These are phyloP conservation scores for Coemansia furcata DNA, from an alignment of 192 early-diverging fungal species.

Conservation along the genomic window DNA sequence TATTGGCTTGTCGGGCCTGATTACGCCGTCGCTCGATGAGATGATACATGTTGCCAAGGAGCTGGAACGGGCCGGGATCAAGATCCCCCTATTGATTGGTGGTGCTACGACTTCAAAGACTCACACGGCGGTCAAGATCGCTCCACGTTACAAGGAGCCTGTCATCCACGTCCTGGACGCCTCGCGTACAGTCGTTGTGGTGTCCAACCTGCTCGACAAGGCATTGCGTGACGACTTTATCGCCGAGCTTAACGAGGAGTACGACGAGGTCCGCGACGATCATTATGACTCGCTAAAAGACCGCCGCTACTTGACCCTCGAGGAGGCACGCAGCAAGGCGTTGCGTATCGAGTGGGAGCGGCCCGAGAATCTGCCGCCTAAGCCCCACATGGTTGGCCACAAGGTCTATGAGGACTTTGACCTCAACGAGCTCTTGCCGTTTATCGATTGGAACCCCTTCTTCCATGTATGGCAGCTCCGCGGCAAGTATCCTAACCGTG, in stretches of 20 bases:
- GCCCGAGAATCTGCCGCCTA: slow-evolving; percentile 62
- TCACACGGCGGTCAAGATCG: slow-evolving; percentile 96
- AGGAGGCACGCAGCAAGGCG: slow-evolving; percentile 64
- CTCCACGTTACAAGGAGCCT: slow-evolving; percentile 78
- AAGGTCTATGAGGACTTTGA: slow-evolving; percentile 75
- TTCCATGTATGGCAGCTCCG: slow-evolving; percentile 98
- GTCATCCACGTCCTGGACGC: slow-evolving; percentile 90
- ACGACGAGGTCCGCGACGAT: slow-evolving; percentile 90
- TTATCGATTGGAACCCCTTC: slow-evolving; percentile 98
- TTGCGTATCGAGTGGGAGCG: slow-evolving; percentile 70
- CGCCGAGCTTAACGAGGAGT: slow-evolving; percentile 87
- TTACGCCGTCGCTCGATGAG: slow-evolving; percentile 94
- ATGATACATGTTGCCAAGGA: slow-evolving; percentile 97
- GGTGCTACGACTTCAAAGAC: slow-evolving; percentile 96
- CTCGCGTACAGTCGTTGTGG: slow-evolving; percentile 88
- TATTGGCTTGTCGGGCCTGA: slow-evolving; percentile 91
- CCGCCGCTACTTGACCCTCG: slow-evolving; percentile 69
- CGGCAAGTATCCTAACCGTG: slow-evolving; percentile 95
- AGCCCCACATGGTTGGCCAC: slow-evolving; percentile 82
- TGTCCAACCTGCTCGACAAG: slow-evolving; percentile 80
- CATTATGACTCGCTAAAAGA: slow-evolving; percentile 92
- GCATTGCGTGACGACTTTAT: slow-evolving; percentile 81
- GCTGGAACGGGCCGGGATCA: slow-evolving; percentile 81
- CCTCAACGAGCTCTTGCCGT: slow-evolving; percentile 70
- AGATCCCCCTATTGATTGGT: slow-evolving; percentile 88